phyloP scores from a whole-genome alignment of 305 asterid species.

The Fraxinus sp. region DNA sequence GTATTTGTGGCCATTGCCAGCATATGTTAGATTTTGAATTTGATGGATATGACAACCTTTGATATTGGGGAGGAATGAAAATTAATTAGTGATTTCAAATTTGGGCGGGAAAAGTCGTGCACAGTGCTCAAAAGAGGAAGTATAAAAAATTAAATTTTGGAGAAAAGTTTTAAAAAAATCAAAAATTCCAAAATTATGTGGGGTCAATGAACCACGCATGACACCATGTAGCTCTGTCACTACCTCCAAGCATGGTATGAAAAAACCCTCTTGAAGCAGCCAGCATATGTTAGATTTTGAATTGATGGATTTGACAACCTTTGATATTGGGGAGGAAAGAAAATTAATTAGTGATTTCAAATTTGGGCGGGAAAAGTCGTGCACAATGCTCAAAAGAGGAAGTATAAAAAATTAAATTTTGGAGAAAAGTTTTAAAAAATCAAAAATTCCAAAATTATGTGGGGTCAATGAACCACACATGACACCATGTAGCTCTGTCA shows the following conservation, averaged over 20 bases:
- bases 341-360: background rate
- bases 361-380: background rate
- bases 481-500: background rate
- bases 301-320: background rate
- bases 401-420: background rate
- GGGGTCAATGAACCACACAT: background rate
- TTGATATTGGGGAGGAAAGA: background rate
- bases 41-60: background rate
- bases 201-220: background rate
- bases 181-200: background rate
- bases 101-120: background rate
- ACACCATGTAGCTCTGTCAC: background rate
- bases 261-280: too few relatives aligned
- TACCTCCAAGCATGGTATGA: too few relatives aligned
- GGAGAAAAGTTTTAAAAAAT: background rate
- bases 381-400: background rate
- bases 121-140: background rate
- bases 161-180: background rate
- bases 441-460: background rate
- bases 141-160: background rate
- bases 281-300: background rate
- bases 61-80: background rate
- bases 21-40: too few relatives aligned
- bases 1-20: background rate
- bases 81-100: background rate